phyloP scores from a whole-genome alignment of 805 yeast species.

The Candida morakotiae region DNA sequence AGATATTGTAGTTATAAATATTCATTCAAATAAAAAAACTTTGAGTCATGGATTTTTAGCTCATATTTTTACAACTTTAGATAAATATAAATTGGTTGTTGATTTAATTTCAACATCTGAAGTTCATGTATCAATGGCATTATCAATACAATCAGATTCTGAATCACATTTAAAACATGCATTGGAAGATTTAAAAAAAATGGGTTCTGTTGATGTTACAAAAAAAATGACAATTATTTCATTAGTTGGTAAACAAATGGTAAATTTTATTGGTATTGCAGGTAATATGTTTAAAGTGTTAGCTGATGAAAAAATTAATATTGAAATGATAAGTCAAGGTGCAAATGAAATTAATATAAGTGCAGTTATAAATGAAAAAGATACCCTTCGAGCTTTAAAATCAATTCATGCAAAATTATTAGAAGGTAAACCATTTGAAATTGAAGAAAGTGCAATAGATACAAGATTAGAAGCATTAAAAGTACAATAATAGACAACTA shows the following conservation, averaged over 20 bases:
- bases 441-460: conserved; percentile 25
- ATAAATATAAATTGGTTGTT: conserved; percentile 79
- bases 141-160: conserved; percentile 69
- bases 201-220: conserved; percentile 88
- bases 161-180: conserved; percentile 65
- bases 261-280: conserved; percentile 93
- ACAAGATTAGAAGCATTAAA: conserved; percentile 27
- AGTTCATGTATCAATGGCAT: conserved; percentile 97
- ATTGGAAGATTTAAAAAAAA: conserved; percentile 67
- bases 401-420: conserved; percentile 78
- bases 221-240: conserved; percentile 88
- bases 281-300: conserved; percentile 93
- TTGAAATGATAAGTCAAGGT: conserved; percentile 98
- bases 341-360: conserved; percentile 97
- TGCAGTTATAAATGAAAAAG: conserved; percentile 83
- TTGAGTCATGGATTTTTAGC: conserved; percentile 95
- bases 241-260: conserved; percentile 95
- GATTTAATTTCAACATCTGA: conserved; percentile 96
- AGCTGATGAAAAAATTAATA: conserved; percentile 87
- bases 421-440: conserved; percentile 34
- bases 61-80: conserved; percentile 79
- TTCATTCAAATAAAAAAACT: conserved; percentile 91
- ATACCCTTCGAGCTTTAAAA: conserved; percentile 80
- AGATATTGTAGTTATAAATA: conserved; percentile 85
- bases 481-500: conserved; percentile 8